Percentiles rank a stretch among this genome's conserved stretches.
Conservation (phyloP, 352 stramenopile genomes). For the Phytophthora meadii region DNA sequence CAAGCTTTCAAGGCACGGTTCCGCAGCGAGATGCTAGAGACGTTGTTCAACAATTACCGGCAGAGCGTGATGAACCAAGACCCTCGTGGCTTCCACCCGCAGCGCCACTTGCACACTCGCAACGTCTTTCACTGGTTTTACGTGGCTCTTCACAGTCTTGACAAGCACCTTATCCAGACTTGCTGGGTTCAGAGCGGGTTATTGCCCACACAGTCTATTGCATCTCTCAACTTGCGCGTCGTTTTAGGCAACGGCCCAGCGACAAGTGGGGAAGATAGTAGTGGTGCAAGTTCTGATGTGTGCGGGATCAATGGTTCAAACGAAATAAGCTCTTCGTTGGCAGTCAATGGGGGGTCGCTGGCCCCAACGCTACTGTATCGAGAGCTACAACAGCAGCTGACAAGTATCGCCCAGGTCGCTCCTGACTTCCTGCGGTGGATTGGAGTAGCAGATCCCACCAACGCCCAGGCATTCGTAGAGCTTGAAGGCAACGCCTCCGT, state of each 20-base stretch:
- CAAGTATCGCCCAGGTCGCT: slow-evolving; percentile 59
- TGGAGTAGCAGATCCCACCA: slow-evolving; percentile 58
- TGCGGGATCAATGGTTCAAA: slow-evolving; percentile 18
- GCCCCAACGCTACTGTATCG: slow-evolving; percentile 50
- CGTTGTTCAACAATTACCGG: slow-evolving; percentile 72
- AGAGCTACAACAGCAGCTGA: slow-evolving; percentile 70
- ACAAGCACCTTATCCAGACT: slow-evolving; percentile 71
- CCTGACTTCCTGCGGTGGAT: slow-evolving; percentile 84
- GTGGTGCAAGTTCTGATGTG: slow-evolving; percentile 12
- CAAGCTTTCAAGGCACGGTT: slow-evolving; percentile 85
- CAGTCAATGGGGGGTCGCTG: slow-evolving; percentile 32
- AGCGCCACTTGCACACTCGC: slow-evolving; percentile 67
- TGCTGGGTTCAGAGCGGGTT: slow-evolving; percentile 81
- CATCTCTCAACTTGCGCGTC: slow-evolving; percentile 70
- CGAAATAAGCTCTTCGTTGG: slow-evolving; percentile 13
- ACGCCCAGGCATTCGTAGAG: slow-evolving; percentile 72
- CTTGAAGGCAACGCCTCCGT: slow-evolving; percentile 81
- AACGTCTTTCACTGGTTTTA: slow-evolving; percentile 90
- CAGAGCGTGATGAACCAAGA: slow-evolving; percentile 57
- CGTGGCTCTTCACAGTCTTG: slow-evolving; percentile 74
- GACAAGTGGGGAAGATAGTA: slow-evolving; percentile 25
- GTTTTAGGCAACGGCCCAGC: slow-evolving; percentile 41
- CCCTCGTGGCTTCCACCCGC: slow-evolving; percentile 52
- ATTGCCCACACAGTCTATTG: slow-evolving; percentile 69
- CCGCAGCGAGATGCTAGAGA: slow-evolving; percentile 81